Percentiles rank a stretch among this genome's conserved stretches.
Evolutionary conservation across 148 eudicot genomes (phyloP).

Genomic region (Rhododendron vialii): DNA sequence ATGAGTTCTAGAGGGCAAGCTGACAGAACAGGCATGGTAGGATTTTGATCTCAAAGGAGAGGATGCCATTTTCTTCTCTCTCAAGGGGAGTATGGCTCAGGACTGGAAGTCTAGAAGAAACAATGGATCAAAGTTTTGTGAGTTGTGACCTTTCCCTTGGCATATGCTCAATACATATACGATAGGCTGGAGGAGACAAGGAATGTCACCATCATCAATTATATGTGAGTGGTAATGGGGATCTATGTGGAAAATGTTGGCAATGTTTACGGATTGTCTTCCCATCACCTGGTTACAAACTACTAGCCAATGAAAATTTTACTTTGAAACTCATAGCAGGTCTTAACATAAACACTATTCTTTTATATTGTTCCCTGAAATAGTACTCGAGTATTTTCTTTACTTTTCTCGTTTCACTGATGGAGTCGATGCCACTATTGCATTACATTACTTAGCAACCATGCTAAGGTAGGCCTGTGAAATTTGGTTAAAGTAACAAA

Average conservation of each 20-base stretch:
- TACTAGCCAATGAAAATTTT: neutral
- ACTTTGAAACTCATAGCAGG: neutral
- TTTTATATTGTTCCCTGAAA: neutral
- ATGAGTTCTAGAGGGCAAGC: constrained; percentile 25
- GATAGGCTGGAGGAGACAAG: constrained; percentile 1
- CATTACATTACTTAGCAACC: neutral
- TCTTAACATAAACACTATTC: neutral
- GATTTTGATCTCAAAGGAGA: constrained; percentile 15
- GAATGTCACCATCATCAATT: neutral
- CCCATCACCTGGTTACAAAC: neutral
- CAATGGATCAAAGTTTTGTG: neutral
- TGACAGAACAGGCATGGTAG: constrained; percentile 24
- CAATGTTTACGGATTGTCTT: neutral
- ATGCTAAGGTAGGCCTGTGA: too few species aligned
- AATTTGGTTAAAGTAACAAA: too few species aligned
- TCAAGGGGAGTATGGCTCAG: neutral
- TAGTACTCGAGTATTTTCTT: neutral
- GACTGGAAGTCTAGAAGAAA: neutral
- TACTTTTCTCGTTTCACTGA: neutral
- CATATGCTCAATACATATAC: neutral
- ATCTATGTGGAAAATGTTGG: neutral
- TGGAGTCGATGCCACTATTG: neutral
- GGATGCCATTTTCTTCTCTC: constrained; percentile 1
- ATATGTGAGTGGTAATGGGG: neutral
- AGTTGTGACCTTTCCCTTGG: neutral